Evolutionary conservation across 495 filamentous ascomycete genomes (phyloP), one percentile per base, ranked within the genome.

Genomic region (Oleoguttula mirabilis): DNA sequence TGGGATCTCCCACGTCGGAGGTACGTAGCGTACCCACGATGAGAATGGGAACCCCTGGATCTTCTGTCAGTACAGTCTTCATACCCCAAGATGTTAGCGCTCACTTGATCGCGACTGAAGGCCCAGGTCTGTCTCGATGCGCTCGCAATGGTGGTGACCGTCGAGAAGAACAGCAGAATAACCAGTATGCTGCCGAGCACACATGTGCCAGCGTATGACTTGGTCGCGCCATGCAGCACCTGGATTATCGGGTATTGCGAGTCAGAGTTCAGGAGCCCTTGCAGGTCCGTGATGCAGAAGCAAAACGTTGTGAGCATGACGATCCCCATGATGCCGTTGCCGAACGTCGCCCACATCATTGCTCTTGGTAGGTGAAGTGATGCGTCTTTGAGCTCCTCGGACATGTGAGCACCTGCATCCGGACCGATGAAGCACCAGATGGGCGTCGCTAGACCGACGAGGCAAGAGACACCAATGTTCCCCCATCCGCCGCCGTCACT

Each of bases 81-180:
- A 7, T 12, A 24, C 10, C 15, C 10, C 10, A 35, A 24, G 7
- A 4, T 39, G 36, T 23, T 23, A 12, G 10, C 3, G 23, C 32
- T 43, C n/a, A 43, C 40, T 24, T 21, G 45, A 41, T 75, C 71
- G 11, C 71, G 55, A 2, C 68, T 65, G 39, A 76, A 74, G 2
- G 66, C 65, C 72, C 72, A 75, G 16, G 58, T 52, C 48, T 71
- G 69, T 22, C 73, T 63, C 7, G 71, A 74, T 4, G 53, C 21
- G 32, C 25, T 39, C 2, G 53, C 53, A n/a, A 56, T 19, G 11
- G 60, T 59, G 12, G 63, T 67, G 24, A 63, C 57, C 2, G 55
- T 60, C 6, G 53, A 52, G 42, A 51, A 59, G 21, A 62, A 45
- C 0, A 47, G 45, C 7, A 53, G 32, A 17, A 50, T 15, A 7